phyloP scores from a whole-genome alignment of 306 rosid genomes.

The Cucurbita maxima region DNA sequence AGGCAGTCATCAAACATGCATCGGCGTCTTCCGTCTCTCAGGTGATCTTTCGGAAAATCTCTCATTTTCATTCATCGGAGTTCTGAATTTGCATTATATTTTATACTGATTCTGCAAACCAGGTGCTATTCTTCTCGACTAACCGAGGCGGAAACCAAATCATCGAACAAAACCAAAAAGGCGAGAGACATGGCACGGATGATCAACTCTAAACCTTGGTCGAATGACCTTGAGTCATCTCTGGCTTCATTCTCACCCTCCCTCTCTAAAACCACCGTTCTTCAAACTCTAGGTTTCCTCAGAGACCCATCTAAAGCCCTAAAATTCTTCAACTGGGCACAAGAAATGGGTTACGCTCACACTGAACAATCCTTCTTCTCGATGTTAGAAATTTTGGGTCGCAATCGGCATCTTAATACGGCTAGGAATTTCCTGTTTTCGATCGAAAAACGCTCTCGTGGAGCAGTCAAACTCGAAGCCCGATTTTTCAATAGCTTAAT shows the following conservation, averaged over 20 bases:
- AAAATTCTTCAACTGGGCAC: slow-evolving; percentile 48
- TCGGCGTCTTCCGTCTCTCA: slow-evolving; percentile 8
- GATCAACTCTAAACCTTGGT: slow-evolving; percentile 43
- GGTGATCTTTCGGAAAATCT: slow-evolving; percentile 10
- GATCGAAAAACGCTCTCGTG: slow-evolving; percentile 42
- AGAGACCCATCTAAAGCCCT: slow-evolving; percentile 36
- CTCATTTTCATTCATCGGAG: not conserved
- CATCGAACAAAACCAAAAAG: slow-evolving; percentile 23
- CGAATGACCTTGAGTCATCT: slow-evolving; percentile 23
- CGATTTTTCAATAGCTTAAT: slow-evolving; percentile 62
- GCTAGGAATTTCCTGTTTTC: slow-evolving; percentile 69
- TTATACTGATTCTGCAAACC: slow-evolving; percentile 8
- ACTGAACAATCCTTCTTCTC: slow-evolving; percentile 33
- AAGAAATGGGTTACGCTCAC: slow-evolving; percentile 45
- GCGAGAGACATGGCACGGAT: slow-evolving; percentile 36
- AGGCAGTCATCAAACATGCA: slow-evolving; percentile 9
- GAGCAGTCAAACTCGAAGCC: slow-evolving; percentile 51
- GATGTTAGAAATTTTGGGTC: slow-evolving; percentile 49
- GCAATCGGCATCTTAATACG: slow-evolving; percentile 36
- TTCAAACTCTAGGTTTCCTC: slow-evolving; percentile 44
- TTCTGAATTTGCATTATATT: not conserved
- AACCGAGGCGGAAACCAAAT: slow-evolving; percentile 21
- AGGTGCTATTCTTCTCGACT: slow-evolving; percentile 24
- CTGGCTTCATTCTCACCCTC: slow-evolving; percentile 28
- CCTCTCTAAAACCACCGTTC: slow-evolving; percentile 46